phyloP scores from a whole-genome alignment of 148 eudicot genomes.

The Heliamphora exappendiculata region DNA sequence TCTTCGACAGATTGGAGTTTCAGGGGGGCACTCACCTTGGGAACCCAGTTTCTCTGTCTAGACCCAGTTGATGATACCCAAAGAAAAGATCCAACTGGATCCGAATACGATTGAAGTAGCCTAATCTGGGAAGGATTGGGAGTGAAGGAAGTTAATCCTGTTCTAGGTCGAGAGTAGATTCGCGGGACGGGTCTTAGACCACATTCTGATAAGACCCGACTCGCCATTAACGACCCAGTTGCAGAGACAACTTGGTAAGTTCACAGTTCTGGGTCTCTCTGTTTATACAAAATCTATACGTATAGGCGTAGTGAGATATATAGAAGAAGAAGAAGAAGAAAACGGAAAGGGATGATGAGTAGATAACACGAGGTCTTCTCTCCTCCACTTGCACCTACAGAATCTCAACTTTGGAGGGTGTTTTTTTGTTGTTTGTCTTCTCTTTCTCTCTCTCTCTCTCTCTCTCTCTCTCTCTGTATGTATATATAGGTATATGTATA shows the following conservation, averaged over 20 bases:
- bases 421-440: neutral
- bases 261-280: neutral
- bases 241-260: neutral
- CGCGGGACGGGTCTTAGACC: constrained; percentile 58
- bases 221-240: constrained; percentile 50
- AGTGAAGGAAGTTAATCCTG: constrained; percentile 13
- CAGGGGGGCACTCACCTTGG: constrained; percentile 55
- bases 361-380: constrained; percentile 19
- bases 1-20: constrained; percentile 27
- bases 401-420: neutral
- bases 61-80: constrained; percentile 14
- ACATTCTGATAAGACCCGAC: constrained; percentile 71
- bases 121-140: constrained; percentile 27
- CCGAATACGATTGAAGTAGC: constrained; percentile 22
- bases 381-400: constrained; percentile 22
- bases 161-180: constrained; percentile 43
- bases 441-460: neutral
- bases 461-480: neutral
- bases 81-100: constrained; percentile 19
- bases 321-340: neutral
- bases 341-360: constrained; percentile 3
- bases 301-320: neutral
- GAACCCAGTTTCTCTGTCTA: constrained; percentile 43
- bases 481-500: neutral
- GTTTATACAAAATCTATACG: neutral